These are phyloP conservation scores for Gentiana macrophylla DNA, from an alignment of 257 asterid genomes.

Conservation along the genomic window DNA sequence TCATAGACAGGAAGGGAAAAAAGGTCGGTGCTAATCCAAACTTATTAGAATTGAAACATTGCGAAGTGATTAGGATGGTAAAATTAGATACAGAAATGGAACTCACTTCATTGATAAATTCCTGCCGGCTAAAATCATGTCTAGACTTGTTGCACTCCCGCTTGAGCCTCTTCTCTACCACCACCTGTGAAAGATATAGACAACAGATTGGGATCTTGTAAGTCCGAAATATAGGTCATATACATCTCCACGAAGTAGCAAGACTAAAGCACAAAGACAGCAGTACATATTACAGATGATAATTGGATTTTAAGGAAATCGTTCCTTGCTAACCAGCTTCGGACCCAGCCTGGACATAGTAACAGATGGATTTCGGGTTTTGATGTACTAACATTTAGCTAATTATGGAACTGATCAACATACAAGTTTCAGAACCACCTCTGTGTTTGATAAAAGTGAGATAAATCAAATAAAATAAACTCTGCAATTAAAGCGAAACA, in stretches of 20 bases:
- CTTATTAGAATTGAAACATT: background rate
- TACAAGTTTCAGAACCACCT: too few species aligned
- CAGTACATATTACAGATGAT: background rate
- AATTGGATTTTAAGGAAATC: background rate
- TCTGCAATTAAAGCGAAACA: slow-evolving; percentile 1
- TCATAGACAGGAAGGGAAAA: background rate
- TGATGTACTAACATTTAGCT: too few species aligned
- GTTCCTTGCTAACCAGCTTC: too few species aligned
- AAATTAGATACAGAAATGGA: background rate
- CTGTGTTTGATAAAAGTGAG: too few species aligned
- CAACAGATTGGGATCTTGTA: background rate
- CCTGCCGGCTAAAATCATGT: slow-evolving; percentile 77
- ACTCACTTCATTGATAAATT: slow-evolving; percentile 67
- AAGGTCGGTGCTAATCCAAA: too few species aligned
- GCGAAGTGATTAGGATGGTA: too few species aligned
- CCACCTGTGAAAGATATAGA: slow-evolving; percentile 41
- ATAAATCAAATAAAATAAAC: background rate
- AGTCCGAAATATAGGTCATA: background rate
- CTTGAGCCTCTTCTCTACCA: slow-evolving; percentile 84
- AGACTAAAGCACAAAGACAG: background rate
- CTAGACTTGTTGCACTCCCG: slow-evolving; percentile 65
- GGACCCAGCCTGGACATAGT: too few species aligned
- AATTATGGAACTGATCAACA: too few species aligned
- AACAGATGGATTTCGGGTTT: too few species aligned
- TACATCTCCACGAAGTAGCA: background rate